Evolutionary conservation across 2,329 filamentous ascomycete species (phyloP).

Genomic region (Didymella arachidicola): DNA sequence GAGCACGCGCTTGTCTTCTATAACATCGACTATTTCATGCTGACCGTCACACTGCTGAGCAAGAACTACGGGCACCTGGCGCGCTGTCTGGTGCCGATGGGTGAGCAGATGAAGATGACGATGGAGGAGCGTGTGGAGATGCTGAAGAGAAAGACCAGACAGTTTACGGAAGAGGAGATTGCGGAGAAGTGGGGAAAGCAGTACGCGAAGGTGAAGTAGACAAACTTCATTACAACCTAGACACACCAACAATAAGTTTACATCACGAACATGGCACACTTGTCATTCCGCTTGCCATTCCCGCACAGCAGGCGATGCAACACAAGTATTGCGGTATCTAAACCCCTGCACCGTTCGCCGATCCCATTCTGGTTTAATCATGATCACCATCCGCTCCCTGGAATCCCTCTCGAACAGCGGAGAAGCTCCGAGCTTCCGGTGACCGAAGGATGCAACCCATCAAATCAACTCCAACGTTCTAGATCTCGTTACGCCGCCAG

Average conservation of each 20-base stretch:
- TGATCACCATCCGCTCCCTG: not conserved
- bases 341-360: not conserved
- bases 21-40: constrained; percentile 81
- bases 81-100: constrained; percentile 75
- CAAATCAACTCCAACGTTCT: not conserved
- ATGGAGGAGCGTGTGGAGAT: constrained; percentile 69
- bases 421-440: not conserved
- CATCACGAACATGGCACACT: too few species aligned
- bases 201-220: constrained; percentile 38
- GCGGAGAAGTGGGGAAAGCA: constrained; percentile 61
- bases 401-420: not conserved
- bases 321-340: not conserved
- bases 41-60: constrained; percentile 71
- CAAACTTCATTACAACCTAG: not conserved
- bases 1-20: constrained; percentile 79
- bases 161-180: constrained; percentile 72
- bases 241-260: not conserved
- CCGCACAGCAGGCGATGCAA: not conserved
- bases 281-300: not conserved
- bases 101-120: constrained; percentile 72
- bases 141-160: constrained; percentile 69
- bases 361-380: not conserved
- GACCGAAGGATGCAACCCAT: not conserved
- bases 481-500: not conserved
- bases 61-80: constrained; percentile 78